Evolutionary conservation across 257 asterid species (phyloP), one percentile per base, ranked within the genome.

Genomic region (Cinchona pubescens): DNA sequence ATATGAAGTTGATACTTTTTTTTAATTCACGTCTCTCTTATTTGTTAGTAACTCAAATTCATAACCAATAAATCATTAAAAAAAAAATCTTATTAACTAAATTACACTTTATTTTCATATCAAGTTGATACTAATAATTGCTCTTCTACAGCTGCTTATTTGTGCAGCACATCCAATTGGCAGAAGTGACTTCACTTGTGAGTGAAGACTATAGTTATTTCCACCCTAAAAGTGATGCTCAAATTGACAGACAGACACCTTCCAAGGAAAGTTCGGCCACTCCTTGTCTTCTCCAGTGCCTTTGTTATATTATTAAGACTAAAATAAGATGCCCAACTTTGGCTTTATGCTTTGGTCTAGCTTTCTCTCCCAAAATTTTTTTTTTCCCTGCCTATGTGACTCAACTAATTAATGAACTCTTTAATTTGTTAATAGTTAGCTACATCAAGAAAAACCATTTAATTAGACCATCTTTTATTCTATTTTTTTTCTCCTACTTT

Each of bases 171-270:
- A 35, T 81, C 59, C 78, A 67, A 68, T 77, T 71, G 79, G 74
- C 63, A 81, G 76, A 55, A 82, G 83, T 84, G 81, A 84, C 88
- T 82, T 86, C 83, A 73, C 85, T 86, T 85, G 88, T 80, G 88
- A 85, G 88, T 82, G 82, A 87, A 87, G 88, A 49, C 80, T 74
- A 71, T 40, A 69, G 48, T 45, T 68, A 71, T 84, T 30, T 30
- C n/a, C n/a, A n/a, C n/a, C n/a, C 76, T 73, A 77, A 77, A 79
- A 84, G 79, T 75, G 81, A 86, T 75, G 84, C 81, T 81, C 75
- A 79, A 83, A 78, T 84, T 82, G 90, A 86, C 88, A 80, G 82
- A 83, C 75, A 84, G 62, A 79, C 76, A 76, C 69, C 79, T 81
- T 76, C 82, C 75, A 75, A 75, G 83, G 35, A 80, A 84, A 80